Base-by-base conservation (phyloP, 78 protist genomes). In the Chrysochromulina parva region DNA sequence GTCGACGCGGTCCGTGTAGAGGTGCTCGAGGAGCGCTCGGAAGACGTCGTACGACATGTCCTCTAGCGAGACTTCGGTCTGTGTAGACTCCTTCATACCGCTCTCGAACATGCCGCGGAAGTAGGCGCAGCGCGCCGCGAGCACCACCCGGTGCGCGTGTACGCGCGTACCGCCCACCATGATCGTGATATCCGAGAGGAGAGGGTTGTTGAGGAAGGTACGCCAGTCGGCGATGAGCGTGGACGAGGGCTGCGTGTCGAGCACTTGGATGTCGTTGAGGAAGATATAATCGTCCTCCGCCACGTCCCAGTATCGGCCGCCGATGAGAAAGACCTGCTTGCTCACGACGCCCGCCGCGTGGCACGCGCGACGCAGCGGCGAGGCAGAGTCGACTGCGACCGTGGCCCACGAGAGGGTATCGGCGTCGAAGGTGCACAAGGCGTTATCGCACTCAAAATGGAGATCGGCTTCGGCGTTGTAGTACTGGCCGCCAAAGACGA, bases 401-500 rank as follows among this genome's bases (percentile, higher is more conserved):
- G 16, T 38, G 14, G 6, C n/a, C 80, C 80, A 71, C 52, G 80
- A 11, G 9, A 71, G 20, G 20, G 11, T 0, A 1, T 71, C 80
- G 24, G 38, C 11, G 52, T 71, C 80, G 53, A 71, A 1, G 17
- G 9, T 1, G 54, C 54, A 11, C 24, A 71, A 48, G 17, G 38
- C 19, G 80, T 71, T 71, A 13, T 11, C 14, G 52, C 80, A 71
- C 80, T 71, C 80, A 14, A 71, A 71, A 52, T 71, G 80, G 20
- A 71, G 52, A 52, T 71, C 80, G 19, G 48, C 52, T 6, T 4
- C 38, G 2, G 48, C 11, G 53, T 71, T 52, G 52, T 71, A 71
- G 52, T 71, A 71, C 80, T 71, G 80, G 17, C 80, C 80, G 80
- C 80, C 80, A 19, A 71, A 71, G 24, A 71, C 80, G 52, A 11